Percentiles rank a stretch among this genome's conserved stretches.
Conservation (phyloP, 2,329 filamentous ascomycete genomes). For the Penicillium sp. region DNA sequence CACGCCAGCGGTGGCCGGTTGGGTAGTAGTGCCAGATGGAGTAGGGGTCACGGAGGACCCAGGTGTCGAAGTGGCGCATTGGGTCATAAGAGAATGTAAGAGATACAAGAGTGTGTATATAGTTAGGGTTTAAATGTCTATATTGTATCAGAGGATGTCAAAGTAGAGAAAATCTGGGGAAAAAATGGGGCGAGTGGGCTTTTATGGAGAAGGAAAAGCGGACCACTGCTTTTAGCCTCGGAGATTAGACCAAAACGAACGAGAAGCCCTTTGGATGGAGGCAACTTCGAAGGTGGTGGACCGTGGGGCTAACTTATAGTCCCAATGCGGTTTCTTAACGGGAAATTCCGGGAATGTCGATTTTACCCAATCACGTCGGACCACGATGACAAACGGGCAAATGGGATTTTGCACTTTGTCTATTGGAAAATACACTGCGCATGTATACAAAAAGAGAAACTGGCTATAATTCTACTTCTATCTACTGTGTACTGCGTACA, state of each 20-base stretch:
- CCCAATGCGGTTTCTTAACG: neutral
- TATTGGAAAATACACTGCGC: too few relatives aligned
- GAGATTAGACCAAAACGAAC: neutral
- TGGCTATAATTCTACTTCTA: neutral
- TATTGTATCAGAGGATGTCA: neutral
- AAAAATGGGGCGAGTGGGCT: slow-evolving; percentile 9
- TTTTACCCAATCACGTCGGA: slow-evolving; percentile 31
- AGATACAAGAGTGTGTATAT: neutral
- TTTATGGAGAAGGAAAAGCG: slow-evolving; percentile 1
- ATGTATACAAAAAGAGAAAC: too few relatives aligned
- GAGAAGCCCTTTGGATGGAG: neutral
- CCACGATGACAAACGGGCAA: too few relatives aligned
- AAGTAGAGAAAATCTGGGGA: slow-evolving; percentile 8
- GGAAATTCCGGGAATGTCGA: slow-evolving; percentile 11
- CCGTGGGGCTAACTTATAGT: too few relatives aligned
- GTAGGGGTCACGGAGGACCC: slow-evolving; percentile 40
- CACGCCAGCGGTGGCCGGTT: slow-evolving; percentile 36
- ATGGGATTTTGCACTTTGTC: too few relatives aligned
- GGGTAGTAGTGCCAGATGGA: slow-evolving; percentile 41
- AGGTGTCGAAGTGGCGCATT: slow-evolving; percentile 41
- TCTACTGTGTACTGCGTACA: too few relatives aligned
- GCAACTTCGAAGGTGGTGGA: too few relatives aligned
- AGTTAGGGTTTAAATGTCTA: neutral
- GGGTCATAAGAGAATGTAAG: neutral
- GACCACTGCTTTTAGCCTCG: neutral